Percentiles rank a stretch among this genome's conserved stretches.
phyloP scores from a whole-genome alignment of 441 rosid genomes.

The Brassica balearica region DNA sequence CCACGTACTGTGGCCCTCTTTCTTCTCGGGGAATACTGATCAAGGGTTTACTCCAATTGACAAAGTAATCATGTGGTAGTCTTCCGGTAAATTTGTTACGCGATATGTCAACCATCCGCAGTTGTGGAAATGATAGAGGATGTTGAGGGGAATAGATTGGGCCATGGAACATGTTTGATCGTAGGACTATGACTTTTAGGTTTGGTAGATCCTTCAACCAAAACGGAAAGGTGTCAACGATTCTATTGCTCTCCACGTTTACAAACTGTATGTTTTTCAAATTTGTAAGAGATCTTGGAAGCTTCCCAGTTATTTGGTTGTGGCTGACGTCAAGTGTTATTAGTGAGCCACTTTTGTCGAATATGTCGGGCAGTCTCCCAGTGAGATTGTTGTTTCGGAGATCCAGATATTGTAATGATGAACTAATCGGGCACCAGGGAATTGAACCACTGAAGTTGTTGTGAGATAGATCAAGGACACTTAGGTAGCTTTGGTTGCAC shows the following conservation, averaged over 20 bases:
- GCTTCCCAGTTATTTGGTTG: background rate
- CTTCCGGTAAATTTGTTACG: background rate
- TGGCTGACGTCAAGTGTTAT: too few species aligned
- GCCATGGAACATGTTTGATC: conserved; percentile 5
- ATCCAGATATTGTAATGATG: too few species aligned
- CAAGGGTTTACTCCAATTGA: background rate
- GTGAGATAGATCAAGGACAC: too few species aligned
- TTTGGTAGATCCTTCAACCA: background rate
- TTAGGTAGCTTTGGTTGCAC: too few species aligned
- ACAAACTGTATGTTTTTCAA: too few species aligned
- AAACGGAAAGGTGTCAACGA: background rate
- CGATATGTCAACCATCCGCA: background rate
- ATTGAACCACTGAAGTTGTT: too few species aligned
- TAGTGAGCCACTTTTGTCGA: too few species aligned
- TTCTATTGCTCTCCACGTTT: background rate
- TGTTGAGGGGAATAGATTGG: background rate
- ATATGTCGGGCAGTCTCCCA: too few species aligned
- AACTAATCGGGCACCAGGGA: too few species aligned
- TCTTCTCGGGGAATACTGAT: background rate
- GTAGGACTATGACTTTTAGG: background rate
- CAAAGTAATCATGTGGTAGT: background rate
- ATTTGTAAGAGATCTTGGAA: background rate
- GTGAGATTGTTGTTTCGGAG: too few species aligned
- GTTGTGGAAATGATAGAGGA: background rate
- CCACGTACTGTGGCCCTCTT: too few species aligned